These are phyloP conservation scores for Coemansia sp. DNA, from an alignment of 192 early-diverging fungal genomes.

Conservation along the genomic window DNA sequence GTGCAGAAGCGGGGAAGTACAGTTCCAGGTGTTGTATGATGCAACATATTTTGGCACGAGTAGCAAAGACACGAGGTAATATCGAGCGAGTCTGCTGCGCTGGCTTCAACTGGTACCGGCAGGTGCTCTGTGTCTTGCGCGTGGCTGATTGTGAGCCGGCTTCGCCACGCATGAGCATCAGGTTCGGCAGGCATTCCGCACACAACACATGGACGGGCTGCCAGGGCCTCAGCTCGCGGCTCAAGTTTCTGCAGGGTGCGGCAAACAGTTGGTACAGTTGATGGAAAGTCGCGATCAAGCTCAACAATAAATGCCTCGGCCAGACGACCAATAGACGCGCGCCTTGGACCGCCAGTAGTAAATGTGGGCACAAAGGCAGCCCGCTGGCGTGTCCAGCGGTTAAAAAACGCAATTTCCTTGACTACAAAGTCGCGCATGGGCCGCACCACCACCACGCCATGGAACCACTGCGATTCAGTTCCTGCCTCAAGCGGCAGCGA, in stretches of 20 bases:
- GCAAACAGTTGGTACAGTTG: slow-evolving; percentile 79
- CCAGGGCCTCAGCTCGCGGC: slow-evolving; percentile 47
- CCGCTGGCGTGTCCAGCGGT: slow-evolving; percentile 50
- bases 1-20: slow-evolving; percentile 31
- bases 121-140: background rate
- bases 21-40: slow-evolving; percentile 22
- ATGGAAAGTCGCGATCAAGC: slow-evolving; percentile 77
- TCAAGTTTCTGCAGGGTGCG: slow-evolving; percentile 77
- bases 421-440: slow-evolving; percentile 77
- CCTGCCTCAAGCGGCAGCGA: slow-evolving; percentile 74
- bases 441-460: slow-evolving; percentile 58
- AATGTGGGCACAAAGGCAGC: slow-evolving; percentile 49
- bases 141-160: slow-evolving; percentile 29
- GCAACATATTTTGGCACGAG: slow-evolving; percentile 37
- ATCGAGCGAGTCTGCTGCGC: slow-evolving; percentile 10
- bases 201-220: slow-evolving; percentile 50
- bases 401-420: slow-evolving; percentile 78
- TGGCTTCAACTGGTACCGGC: background rate
- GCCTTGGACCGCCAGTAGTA: slow-evolving; percentile 56
- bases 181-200: slow-evolving; percentile 63
- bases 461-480: slow-evolving; percentile 55
- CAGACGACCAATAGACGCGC: slow-evolving; percentile 48
- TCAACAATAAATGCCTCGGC: slow-evolving; percentile 66
- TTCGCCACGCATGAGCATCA: slow-evolving; percentile 31
- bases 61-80: slow-evolving; percentile 32